Base-by-base conservation (phyloP, 2,329 filamentous ascomycete genomes). In the Colletotrichum sp. region DNA sequence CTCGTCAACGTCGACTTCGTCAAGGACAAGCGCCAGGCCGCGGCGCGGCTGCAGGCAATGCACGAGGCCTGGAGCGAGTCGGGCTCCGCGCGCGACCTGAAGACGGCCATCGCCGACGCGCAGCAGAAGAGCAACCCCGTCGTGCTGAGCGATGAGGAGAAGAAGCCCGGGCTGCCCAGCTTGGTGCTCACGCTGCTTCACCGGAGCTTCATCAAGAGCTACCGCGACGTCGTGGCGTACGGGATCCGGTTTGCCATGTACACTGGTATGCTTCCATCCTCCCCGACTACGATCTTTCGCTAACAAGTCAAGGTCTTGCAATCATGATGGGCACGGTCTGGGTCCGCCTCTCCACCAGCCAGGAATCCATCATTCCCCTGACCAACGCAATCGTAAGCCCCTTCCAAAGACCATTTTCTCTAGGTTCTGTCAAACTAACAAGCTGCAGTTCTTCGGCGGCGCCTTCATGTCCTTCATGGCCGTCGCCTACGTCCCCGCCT, bases 241-340 rank as follows among this genome's bases (percentile, higher is more conserved):
- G 94, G 94, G 1, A 95, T 97, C 79, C 92, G 95, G 5, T 88
- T 97, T 57, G 93, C 90, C 55, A 98, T 98, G 95, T 97, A 98
- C 83, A 71, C 60, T 3, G 75, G 72, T 75, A 28, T 2, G 67
- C 28, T 26, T 18, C 2, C n/a, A 13, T 7, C 5, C 10, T 12
- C 12, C n/a, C n/a, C n/a, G n/a, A n/a, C 8, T 7, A 18, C 8
- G 15, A 13, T 5, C 67, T 32, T 8, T 93, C 76, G 92, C 91
- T 85, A 79, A 57, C 83, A 75, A 6, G 15, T 78, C 2, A 81
- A 26, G 91, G 92, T 1, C 88, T 98, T 18, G 95, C 95, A 2
- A 91, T 97, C 79, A 93, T 97, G 91, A 96, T 96, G 93, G 95
- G 95, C 7, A 98, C 95, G 0, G 94, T 98, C 15, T 98, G 95